phyloP scores from a whole-genome alignment of 768 basidiomycete genomes.

The Leucocoprinus leucothites region DNA sequence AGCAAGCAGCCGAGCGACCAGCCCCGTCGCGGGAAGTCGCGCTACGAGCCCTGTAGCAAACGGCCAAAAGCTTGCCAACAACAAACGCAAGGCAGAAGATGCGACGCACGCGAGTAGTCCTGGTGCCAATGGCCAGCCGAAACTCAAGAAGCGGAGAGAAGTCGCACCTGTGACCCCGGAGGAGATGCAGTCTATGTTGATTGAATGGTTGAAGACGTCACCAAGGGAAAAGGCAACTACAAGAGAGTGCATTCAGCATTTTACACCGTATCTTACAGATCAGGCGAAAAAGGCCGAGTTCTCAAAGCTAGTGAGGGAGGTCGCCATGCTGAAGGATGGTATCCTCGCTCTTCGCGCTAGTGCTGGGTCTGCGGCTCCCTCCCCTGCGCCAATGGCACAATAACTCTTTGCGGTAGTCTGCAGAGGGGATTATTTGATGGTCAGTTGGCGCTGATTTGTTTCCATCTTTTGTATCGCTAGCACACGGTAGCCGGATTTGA shows the following conservation, averaged over 20 bases:
- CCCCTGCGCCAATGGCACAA: conserved; percentile 25
- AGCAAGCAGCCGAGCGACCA: conserved; percentile 47
- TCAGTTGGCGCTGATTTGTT: background rate
- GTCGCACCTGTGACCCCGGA: conserved; percentile 38
- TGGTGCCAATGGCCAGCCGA: conserved; percentile 23
- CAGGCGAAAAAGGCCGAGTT: conserved; percentile 69
- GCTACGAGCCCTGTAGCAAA: conserved; percentile 41
- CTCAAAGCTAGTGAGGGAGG: conserved; percentile 76
- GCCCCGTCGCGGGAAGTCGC: conserved; percentile 41
- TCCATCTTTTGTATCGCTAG: background rate
- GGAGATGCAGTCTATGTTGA: conserved; percentile 63
- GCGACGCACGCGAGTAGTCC: conserved; percentile 17
- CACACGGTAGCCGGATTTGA: background rate
- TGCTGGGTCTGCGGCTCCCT: conserved; percentile 28
- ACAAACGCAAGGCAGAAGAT: conserved; percentile 49
- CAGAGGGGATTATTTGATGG: background rate
- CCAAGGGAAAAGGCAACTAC: conserved; percentile 58
- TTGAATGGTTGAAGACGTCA: conserved; percentile 73
- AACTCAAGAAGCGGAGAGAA: conserved; percentile 43
- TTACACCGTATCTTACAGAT: conserved; percentile 71
- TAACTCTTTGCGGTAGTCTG: background rate
- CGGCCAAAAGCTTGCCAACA: conserved; percentile 22
- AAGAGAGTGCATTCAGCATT: conserved; percentile 76
- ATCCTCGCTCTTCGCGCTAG: conserved; percentile 49
- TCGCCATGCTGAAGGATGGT: conserved; percentile 69